Evolutionary conservation across 768 basidiomycete genomes (phyloP), one percentile per base, ranked within the genome.

Genomic region (Paxillus rubicundulus): DNA sequence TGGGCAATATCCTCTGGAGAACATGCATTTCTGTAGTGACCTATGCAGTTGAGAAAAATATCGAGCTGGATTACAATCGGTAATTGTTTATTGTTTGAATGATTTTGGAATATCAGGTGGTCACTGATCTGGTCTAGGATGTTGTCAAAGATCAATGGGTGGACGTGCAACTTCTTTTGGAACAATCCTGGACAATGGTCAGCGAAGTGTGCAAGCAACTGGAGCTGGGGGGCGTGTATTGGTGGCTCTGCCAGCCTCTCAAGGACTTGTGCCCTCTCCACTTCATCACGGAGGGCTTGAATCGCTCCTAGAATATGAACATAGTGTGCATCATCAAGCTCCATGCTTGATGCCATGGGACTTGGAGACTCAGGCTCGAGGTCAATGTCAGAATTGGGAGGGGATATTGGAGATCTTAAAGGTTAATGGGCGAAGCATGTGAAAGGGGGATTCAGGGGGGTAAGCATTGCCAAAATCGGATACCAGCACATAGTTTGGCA

Each of bases 1-100:
- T 60, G 45, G 0, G 37, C 36, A 1, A 60, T 5, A 10, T 58
- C 38, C n/a, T 50, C 27, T 0, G 17, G 9, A 1, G 45, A 3
- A 1, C 18, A 3, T 3, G 42, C 41, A 55, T 72, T 74, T 14
- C 70, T 62, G 51, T 61, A 56, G 16, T 71, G 66, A 1, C 70
- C 66, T 32, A 58, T 52, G 7, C 56, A 44, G 47, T 10, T 60
- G 55, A 28, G 46, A 21, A 57, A 75, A 69, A 17, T 71, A 63
- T 18, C 64, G 45, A 20, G 53, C 48, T 73, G 72, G 3, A 57
- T 49, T 8, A n/a, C n/a, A n/a, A 72, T 54, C 1, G 66, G 65
- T 1, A 65, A 52, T 45, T 71, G 68, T 2, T n/a, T n/a, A n/a
- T 55, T 33, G 14, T 56, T 45, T 2, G 54, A 61, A 2, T 49